Conservation (phyloP, 345 rosid genomes). For the Eucalyptus pauciflora region DNA sequence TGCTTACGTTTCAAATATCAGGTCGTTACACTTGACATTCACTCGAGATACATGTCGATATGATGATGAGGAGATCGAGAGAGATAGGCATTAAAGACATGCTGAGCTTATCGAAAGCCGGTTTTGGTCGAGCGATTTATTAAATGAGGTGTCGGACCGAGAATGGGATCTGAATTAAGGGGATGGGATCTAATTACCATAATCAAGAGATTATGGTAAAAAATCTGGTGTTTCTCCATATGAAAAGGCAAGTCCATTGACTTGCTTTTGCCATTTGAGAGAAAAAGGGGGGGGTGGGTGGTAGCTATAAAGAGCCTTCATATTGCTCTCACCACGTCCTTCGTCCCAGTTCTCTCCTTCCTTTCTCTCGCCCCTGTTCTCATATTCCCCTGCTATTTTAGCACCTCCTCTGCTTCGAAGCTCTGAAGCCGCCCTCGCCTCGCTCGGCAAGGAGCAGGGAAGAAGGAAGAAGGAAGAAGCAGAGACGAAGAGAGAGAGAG, state of each 20-base stretch:
- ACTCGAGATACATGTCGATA: accelerated
- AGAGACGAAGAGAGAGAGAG: background rate
- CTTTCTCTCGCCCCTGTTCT: background rate
- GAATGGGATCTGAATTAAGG: background rate
- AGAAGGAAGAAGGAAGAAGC: background rate
- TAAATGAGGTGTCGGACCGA: background rate
- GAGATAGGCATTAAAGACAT: background rate
- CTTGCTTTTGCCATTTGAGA: background rate
- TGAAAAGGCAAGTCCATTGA: background rate
- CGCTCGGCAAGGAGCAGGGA: background rate
- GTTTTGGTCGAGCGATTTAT: background rate
- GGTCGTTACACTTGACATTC: accelerated
- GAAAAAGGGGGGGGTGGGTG: background rate
- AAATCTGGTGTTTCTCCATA: background rate
- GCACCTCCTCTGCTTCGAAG: background rate
- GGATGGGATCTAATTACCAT: background rate
- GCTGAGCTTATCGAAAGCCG: accelerated
- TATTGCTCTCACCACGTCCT: background rate
- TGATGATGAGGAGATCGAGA: background rate
- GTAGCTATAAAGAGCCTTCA: constrained; percentile 27
- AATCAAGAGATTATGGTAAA: background rate
- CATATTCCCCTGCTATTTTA: background rate
- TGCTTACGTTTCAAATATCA: background rate
- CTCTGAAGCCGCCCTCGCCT: background rate
- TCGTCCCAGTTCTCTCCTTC: background rate